Conservation (phyloP, 1,284 basidiomycete species). For the Cutaneotrichosporon sp. region DNA sequence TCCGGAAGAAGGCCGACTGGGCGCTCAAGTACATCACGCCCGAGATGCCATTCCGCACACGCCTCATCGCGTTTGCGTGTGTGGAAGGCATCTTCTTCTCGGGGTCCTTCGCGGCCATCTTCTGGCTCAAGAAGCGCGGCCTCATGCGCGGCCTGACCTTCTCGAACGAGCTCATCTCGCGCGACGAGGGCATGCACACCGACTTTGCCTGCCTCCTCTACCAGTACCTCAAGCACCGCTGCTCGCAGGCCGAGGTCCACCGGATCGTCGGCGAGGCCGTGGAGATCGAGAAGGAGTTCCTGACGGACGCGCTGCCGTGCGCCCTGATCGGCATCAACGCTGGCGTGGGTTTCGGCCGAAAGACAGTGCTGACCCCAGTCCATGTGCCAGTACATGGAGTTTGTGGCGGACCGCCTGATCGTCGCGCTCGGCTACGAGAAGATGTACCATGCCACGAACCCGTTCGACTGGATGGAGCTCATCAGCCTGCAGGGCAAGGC, state of each 20-base stretch:
- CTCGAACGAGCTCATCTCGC: conserved; percentile 93
- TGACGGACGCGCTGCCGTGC: conserved; percentile 62
- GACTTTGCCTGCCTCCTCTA: conserved; percentile 71
- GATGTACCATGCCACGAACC: conserved; percentile 70
- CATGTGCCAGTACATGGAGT: conserved; percentile 94
- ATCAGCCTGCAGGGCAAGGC: conserved; percentile 71
- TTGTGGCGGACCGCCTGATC: conserved; percentile 86
- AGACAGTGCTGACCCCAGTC: conserved; percentile 65
- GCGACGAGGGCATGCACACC: conserved; percentile 97
- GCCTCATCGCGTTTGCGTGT: conserved; percentile 89
- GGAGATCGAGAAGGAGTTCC: conserved; percentile 75
- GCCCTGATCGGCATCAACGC: conserved; percentile 59
- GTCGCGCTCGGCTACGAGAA: conserved; percentile 79
- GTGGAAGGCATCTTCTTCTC: conserved; percentile 99
- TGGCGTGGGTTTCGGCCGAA: conserved; percentile 44
- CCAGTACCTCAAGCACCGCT: conserved; percentile 68
- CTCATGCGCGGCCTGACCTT: conserved; percentile 96
- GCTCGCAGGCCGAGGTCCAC: conserved; percentile 72
- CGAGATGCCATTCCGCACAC: conserved; percentile 74
- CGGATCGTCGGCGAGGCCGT: conserved; percentile 79
- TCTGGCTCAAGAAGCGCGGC: conserved; percentile 99
- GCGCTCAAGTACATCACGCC: conserved; percentile 92
- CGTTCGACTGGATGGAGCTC: conserved; percentile 84
- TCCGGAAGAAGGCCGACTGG: conserved; percentile 90
- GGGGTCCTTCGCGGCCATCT: conserved; percentile 90